Evolutionary conservation across 257 asterid genomes (phyloP).

Genomic region (Plantago elongata): DNA sequence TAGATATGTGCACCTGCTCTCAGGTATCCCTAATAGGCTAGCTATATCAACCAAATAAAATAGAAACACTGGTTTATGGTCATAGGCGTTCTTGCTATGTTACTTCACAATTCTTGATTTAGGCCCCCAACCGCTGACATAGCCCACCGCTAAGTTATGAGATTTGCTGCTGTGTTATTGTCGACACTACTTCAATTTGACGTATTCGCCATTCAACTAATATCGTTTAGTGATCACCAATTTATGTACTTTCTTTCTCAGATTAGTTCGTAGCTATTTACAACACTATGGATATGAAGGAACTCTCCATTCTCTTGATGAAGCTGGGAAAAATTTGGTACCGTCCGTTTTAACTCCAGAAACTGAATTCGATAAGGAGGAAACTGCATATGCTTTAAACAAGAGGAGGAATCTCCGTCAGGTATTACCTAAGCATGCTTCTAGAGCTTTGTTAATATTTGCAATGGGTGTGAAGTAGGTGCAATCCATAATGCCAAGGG

Average conservation of each 20-base stretch:
- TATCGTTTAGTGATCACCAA: slow-evolving; percentile 7
- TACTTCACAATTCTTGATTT: slow-evolving; percentile 5
- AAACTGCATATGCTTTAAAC: slow-evolving; percentile 44
- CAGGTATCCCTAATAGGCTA: neutral
- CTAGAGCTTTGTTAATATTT: neutral
- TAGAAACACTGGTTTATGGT: slow-evolving; percentile 3
- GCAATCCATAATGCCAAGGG: too few relatives aligned
- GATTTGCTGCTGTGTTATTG: neutral
- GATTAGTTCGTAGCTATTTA: slow-evolving; percentile 80
- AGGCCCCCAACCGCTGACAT: slow-evolving; percentile 4
- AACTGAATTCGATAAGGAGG: slow-evolving; percentile 48
- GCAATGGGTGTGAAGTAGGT: neutral
- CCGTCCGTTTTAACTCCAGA: slow-evolving; percentile 67
- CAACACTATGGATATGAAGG: slow-evolving; percentile 93
- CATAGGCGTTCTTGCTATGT: slow-evolving; percentile 1
- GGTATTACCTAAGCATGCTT: slow-evolving; percentile 44
- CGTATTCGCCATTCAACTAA: slow-evolving; percentile 3
- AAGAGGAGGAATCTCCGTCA: slow-evolving; percentile 75
- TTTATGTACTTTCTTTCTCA: slow-evolving; percentile 32
- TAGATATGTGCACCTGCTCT: slow-evolving; percentile 1
- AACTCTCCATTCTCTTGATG: slow-evolving; percentile 62
- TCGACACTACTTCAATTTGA: slow-evolving; percentile 2
- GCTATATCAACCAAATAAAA: neutral
- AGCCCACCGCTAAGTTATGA: slow-evolving; percentile 4
- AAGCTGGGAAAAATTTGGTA: slow-evolving; percentile 57